Evolutionary conservation across 2,329 filamentous ascomycete genomes (phyloP).

Genomic region (Blastomyces gilchristii): DNA sequence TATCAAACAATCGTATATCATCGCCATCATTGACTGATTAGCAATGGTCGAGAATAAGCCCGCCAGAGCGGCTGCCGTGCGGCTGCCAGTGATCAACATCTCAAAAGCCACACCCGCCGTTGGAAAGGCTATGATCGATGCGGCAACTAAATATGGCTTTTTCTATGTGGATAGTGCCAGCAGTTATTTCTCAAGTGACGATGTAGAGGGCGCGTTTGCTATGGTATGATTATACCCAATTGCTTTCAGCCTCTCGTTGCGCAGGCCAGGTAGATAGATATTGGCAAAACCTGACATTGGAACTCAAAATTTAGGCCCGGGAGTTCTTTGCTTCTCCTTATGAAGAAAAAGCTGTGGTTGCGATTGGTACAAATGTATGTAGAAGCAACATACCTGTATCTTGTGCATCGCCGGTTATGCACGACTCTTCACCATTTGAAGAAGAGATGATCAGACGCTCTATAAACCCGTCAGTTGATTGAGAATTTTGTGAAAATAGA

Average conservation of each 20-base stretch:
- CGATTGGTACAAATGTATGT: constrained; percentile 54
- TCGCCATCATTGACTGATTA: background rate
- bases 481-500: constrained; percentile 40
- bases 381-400: background rate
- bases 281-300: background rate
- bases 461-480: background rate
- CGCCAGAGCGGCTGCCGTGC: constrained; percentile 20
- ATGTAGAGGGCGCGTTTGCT: constrained; percentile 62
- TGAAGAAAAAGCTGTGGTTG: constrained; percentile 63
- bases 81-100: constrained; percentile 77
- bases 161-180: constrained; percentile 74
- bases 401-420: constrained; percentile 4
- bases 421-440: background rate
- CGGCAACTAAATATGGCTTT: constrained; percentile 75
- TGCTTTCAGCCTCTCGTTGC: background rate
- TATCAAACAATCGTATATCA: background rate
- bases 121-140: constrained; percentile 60
- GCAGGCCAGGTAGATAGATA: background rate
- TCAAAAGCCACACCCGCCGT: constrained; percentile 52
- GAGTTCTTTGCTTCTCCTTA: constrained; percentile 61
- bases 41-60: background rate
- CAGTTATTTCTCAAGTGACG: constrained; percentile 53
- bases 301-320: constrained; percentile 45
- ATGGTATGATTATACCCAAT: constrained; percentile 44
- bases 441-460: background rate